These are phyloP conservation scores for Starmerella bombicola DNA, from an alignment of 805 yeast species.

Conservation along the genomic window DNA sequence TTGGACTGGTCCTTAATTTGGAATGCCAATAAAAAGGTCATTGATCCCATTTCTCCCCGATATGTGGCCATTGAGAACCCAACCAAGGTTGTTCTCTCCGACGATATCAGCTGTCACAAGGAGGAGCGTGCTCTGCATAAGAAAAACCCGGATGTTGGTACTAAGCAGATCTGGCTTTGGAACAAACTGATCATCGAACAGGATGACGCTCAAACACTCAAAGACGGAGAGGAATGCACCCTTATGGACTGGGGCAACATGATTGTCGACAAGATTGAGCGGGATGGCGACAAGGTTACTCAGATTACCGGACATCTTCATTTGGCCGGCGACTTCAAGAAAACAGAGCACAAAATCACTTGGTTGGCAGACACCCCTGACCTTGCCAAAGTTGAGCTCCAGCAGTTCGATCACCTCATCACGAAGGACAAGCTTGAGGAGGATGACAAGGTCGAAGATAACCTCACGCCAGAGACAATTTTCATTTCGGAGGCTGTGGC, in stretches of 20 bases:
- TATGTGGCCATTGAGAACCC: slow-evolving; percentile 66
- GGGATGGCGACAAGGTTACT: slow-evolving; percentile 46
- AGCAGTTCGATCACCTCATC: slow-evolving; percentile 88
- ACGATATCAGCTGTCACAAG: slow-evolving; percentile 51
- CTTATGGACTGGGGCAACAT: slow-evolving; percentile 99
- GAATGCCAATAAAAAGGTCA: slow-evolving; percentile 94
- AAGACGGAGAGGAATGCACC: slow-evolving; percentile 85
- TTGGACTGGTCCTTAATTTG: slow-evolving; percentile 95
- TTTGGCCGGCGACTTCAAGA: slow-evolving; percentile 93
- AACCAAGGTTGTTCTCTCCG: slow-evolving; percentile 52
- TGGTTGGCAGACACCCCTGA: slow-evolving; percentile 84
- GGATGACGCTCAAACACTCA: slow-evolving; percentile 64
- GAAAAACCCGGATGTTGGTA: slow-evolving; percentile 85
- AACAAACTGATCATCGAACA: slow-evolving; percentile 66
- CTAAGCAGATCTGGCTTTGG: slow-evolving; percentile 59
- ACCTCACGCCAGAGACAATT: slow-evolving; percentile 75
- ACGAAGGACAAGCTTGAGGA: slow-evolving; percentile 92
- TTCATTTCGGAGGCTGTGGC: slow-evolving; percentile 68
- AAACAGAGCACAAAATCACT: slow-evolving; percentile 85
- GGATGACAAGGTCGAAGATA: slow-evolving; percentile 85
- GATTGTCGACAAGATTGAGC: slow-evolving; percentile 57
- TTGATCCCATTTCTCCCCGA: slow-evolving; percentile 95
- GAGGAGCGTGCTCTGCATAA: slow-evolving; percentile 88
- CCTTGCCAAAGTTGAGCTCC: slow-evolving; percentile 58
- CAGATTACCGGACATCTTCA: slow-evolving; percentile 67